Percentiles rank a stretch among this genome's conserved stretches.
Conservation (phyloP, 148 eudicot genomes). For the Vaccinium myrtillus region DNA sequence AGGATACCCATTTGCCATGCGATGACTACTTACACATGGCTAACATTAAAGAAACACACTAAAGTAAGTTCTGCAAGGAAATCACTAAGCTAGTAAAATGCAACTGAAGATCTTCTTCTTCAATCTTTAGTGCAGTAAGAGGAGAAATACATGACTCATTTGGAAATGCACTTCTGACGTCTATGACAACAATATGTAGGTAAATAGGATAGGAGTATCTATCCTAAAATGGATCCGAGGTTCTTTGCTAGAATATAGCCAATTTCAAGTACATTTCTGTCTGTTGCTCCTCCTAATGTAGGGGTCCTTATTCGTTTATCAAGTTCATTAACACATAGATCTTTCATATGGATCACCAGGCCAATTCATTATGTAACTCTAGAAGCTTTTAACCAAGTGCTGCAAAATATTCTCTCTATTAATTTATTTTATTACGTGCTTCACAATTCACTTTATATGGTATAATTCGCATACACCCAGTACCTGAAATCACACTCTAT, state of each 20-base stretch:
- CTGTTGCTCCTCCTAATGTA: not conserved
- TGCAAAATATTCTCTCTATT: not conserved
- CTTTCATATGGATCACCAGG: not conserved
- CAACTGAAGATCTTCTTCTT: not conserved
- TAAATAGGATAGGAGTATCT: not conserved
- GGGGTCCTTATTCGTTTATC: not conserved
- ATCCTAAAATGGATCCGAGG: not conserved
- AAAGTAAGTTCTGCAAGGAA: conserved; percentile 1
- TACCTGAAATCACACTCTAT: not conserved
- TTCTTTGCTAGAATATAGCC: not conserved
- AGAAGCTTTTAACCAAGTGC: not conserved
- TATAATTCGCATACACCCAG: not conserved
- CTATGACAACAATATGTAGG: not conserved
- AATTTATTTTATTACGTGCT: not conserved
- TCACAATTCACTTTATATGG: not conserved
- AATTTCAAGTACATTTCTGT: not conserved
- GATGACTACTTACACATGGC: not conserved
- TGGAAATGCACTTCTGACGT: not conserved
- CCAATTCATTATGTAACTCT: not conserved
- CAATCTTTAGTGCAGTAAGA: not conserved
- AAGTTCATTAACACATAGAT: not conserved
- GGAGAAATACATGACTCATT: not conserved
- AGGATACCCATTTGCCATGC: not conserved
- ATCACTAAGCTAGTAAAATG: not conserved
- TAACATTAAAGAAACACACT: not conserved